A percentile compares a stretch with the other conserved stretches of the same genome.
phyloP scores from a whole-genome alignment of 257 asterid genomes.

The Eucommia ulmoides region DNA sequence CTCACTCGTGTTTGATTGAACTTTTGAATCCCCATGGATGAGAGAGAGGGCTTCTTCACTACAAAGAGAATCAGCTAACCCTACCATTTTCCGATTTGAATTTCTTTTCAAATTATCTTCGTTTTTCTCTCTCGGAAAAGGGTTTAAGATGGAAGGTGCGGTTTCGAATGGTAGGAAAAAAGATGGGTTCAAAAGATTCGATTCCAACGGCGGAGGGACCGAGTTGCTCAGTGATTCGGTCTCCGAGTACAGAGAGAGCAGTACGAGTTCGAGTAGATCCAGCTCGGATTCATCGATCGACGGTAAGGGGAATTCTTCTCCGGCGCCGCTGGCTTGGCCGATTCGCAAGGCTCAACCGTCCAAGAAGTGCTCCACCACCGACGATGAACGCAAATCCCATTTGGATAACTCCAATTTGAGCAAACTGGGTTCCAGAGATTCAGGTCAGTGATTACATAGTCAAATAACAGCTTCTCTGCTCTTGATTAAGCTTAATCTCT shows the following conservation, averaged over 20 bases:
- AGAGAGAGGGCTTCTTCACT: not conserved
- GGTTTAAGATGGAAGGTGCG: conserved; percentile 30
- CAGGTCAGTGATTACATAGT: not conserved
- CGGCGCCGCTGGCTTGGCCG: conserved; percentile 53
- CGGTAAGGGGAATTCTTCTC: conserved; percentile 15
- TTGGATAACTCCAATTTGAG: conserved; percentile 21
- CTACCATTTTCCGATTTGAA: conserved; percentile 3
- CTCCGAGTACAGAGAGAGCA: conserved; percentile 32
- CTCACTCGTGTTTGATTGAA: not conserved
- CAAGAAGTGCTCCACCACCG: conserved; percentile 21
- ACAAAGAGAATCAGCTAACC: not conserved
- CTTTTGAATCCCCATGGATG: not conserved
- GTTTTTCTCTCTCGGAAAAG: not conserved
- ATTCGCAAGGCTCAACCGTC: conserved; percentile 26
- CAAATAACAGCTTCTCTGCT: not conserved
- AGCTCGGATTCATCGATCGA: conserved; percentile 33
- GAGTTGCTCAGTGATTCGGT: conserved; percentile 34
- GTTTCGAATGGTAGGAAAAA: conserved; percentile 27
- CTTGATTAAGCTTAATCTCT: not conserved
- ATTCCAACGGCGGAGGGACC: conserved; percentile 2
- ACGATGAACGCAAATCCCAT: conserved; percentile 15
- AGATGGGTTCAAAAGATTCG: conserved; percentile 2
- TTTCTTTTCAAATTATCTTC: conserved; percentile 9
- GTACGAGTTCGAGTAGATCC: conserved; percentile 31
- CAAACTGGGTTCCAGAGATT: conserved; percentile 32